These are phyloP conservation scores for Solanum dulcamara DNA, from an alignment of 257 asterid genomes.

Conservation along the genomic window DNA sequence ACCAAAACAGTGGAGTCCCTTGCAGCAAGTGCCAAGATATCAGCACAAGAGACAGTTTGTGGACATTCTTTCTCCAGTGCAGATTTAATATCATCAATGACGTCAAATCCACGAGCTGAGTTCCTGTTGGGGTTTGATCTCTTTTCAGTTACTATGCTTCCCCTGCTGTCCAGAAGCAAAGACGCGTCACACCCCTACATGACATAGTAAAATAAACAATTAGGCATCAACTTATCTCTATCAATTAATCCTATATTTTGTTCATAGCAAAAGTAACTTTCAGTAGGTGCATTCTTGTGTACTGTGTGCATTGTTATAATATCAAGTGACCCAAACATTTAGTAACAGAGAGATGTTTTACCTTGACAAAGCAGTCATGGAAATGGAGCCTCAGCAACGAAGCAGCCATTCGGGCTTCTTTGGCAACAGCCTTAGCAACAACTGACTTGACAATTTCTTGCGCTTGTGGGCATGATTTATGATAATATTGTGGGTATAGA, in stretches of 20 bases:
- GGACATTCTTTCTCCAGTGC: slow-evolving; percentile 80
- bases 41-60: slow-evolving; percentile 81
- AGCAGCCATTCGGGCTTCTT: slow-evolving; percentile 92
- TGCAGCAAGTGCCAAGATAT: slow-evolving; percentile 72
- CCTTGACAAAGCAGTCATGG: slow-evolving; percentile 96
- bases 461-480: slow-evolving; percentile 64
- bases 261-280: background rate
- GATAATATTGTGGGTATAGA: slow-evolving; percentile 73
- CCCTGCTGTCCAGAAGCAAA: slow-evolving; percentile 55
- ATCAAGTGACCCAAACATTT: background rate
- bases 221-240: background rate
- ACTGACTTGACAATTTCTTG: slow-evolving; percentile 50
- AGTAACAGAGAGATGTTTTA: background rate
- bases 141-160: slow-evolving; percentile 51
- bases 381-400: slow-evolving; percentile 81
- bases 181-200: slow-evolving; percentile 94
- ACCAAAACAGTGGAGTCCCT: slow-evolving; percentile 77
- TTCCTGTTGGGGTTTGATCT: slow-evolving; percentile 65
- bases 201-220: background rate
- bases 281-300: no score
- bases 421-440: slow-evolving; percentile 69
- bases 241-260: background rate
- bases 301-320: background rate
- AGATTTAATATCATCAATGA: slow-evolving; percentile 72
- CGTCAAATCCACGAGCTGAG: slow-evolving; percentile 80